These are phyloP conservation scores for Acacia concinna DNA, from an alignment of 331 rosid species.

Conservation along the genomic window DNA sequence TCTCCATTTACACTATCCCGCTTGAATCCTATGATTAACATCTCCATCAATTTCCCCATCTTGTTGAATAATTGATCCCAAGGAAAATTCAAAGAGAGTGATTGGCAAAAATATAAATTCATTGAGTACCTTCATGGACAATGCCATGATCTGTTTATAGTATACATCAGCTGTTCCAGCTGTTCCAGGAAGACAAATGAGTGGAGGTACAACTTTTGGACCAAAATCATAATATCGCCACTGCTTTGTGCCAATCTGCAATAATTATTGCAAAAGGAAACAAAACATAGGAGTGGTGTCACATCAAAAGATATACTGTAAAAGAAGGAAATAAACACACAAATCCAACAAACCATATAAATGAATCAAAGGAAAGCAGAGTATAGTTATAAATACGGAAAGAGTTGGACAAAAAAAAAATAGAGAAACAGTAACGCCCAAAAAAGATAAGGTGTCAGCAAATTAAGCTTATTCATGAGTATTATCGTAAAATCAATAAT, in stretches of 20 bases:
- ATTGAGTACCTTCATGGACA: constrained; percentile 78
- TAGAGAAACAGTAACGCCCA: too few relatives aligned
- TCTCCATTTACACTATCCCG: too few relatives aligned
- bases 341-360: constrained; percentile 7
- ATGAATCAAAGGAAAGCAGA: neutral
- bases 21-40: too few relatives aligned
- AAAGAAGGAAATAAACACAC: neutral
- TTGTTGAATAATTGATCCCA: too few relatives aligned
- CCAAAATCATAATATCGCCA: constrained; percentile 99
- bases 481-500: neutral
- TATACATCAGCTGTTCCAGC: constrained; percentile 97
- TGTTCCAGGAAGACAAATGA: constrained; percentile 95
- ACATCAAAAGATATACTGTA: neutral
- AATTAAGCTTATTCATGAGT: neutral
- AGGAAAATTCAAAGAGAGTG: neutral
- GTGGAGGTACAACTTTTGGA: constrained; percentile 92
- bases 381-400: constrained; percentile 11
- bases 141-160: constrained; percentile 93
- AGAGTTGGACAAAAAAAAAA: neutral
- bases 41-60: too few relatives aligned
- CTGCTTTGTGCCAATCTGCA: constrained; percentile 90
- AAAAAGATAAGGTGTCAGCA: neutral
- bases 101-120: constrained; percentile 8
- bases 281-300: neutral
- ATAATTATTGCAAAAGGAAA: constrained; percentile 3